Evolutionary conservation across 208 protist genomes (phyloP).

Genomic region (Wallacemonas sp.): DNA sequence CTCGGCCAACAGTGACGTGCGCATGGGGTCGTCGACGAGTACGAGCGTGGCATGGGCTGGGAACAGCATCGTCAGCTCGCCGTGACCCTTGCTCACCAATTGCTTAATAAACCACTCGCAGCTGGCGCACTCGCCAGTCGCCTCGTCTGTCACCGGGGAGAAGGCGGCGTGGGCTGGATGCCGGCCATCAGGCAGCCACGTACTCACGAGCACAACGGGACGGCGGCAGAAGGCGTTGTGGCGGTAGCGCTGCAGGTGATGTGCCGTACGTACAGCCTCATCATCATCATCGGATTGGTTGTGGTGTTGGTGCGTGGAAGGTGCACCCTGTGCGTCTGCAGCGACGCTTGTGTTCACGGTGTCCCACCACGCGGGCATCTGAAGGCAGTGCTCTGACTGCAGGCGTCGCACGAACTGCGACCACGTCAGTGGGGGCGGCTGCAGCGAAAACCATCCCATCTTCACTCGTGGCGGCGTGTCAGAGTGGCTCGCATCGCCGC

Average conservation of each 20-base stretch:
- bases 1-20: not conserved
- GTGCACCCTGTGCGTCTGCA: too few species aligned
- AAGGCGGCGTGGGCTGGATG: too few species aligned
- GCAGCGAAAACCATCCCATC: not conserved
- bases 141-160: not conserved
- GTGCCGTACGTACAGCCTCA: not conserved
- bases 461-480: too few species aligned
- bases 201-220: constrained; percentile 35
- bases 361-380: constrained; percentile 12
- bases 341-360: too few species aligned
- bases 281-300: constrained; percentile 4
- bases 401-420: not conserved
- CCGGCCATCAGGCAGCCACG: constrained; percentile 2
- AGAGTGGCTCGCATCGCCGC: not conserved
- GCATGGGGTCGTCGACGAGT: constrained; percentile 6
- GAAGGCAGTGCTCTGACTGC: not conserved
- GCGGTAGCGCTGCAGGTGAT: constrained; percentile 17
- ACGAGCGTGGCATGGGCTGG: not conserved
- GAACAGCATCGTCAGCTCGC: not conserved
- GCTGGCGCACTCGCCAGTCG: constrained; percentile 6
- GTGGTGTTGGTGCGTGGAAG: too few species aligned
- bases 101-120: constrained; percentile 8
- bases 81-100: not conserved
- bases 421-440: constrained; percentile 4
- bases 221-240: constrained; percentile 27